Conservation (phyloP, 2,329 filamentous ascomycete species). For the Cladosporium sp. region DNA sequence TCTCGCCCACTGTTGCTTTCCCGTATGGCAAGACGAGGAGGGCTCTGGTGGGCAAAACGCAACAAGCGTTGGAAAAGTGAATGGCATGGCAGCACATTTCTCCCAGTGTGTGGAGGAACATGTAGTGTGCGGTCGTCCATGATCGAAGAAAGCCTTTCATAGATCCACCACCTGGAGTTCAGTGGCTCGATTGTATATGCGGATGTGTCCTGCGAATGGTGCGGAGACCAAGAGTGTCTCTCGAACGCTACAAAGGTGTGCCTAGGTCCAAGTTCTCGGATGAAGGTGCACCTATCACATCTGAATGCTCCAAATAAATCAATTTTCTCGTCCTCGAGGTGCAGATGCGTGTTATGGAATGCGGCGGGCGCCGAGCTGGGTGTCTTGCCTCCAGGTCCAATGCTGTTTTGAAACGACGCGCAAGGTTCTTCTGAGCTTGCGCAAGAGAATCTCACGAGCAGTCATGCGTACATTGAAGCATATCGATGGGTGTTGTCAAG, state of each 20-base stretch:
- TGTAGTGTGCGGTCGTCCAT: constrained; percentile 31
- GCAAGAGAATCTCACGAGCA: background rate
- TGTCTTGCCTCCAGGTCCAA: background rate
- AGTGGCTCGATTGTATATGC: background rate
- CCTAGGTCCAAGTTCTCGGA: background rate
- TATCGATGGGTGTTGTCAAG: too few relatives aligned
- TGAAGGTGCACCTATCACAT: background rate
- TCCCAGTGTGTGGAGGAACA: constrained; percentile 25
- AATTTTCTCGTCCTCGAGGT: background rate
- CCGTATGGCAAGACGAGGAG: constrained; percentile 41
- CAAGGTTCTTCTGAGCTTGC: background rate
- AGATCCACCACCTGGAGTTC: background rate
- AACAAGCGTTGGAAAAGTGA: constrained; percentile 44
- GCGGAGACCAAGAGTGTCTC: background rate
- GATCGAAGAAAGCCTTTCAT: background rate
- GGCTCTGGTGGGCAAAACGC: constrained; percentile 40
- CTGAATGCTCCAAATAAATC: background rate
- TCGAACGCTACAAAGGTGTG: background rate
- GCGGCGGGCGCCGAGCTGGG: background rate
- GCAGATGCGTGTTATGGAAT: background rate
- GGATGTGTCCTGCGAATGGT: background rate
- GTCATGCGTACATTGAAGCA: background rate
- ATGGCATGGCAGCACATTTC: constrained; percentile 34
- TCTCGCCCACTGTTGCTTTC: constrained; percentile 41
- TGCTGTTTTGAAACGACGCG: background rate